These are phyloP conservation scores for Lactarius vividus DNA, from an alignment of 768 basidiomycete genomes.

Conservation along the genomic window DNA sequence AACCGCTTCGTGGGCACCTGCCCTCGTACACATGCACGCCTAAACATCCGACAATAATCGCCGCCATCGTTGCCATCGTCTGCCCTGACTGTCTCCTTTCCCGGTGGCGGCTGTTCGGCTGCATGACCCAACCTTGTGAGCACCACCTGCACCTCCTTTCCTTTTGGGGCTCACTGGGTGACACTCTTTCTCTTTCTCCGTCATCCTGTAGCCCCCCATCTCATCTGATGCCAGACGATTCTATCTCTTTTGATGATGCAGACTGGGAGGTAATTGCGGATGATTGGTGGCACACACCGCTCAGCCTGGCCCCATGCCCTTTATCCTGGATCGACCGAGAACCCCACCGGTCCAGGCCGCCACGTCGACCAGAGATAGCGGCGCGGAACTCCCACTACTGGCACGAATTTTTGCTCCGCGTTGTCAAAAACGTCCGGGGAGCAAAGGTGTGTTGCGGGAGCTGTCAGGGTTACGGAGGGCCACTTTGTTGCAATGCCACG, in stretches of 20 bases:
- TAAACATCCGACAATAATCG: constrained; percentile 9
- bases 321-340: constrained; percentile 22
- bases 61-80: constrained; percentile 12
- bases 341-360: constrained; percentile 4
- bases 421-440: constrained; percentile 4
- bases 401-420: constrained; percentile 19
- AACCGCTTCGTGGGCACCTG: constrained; percentile 5
- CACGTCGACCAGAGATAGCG: constrained; percentile 11
- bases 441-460: constrained; percentile 17
- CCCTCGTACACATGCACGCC: constrained; percentile 18
- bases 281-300: constrained; percentile 28
- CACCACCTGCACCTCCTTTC: constrained; percentile 23
- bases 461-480: constrained; percentile 17
- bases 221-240: constrained; percentile 25
- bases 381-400: constrained; percentile 17
- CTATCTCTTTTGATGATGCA: constrained; percentile 21
- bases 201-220: constrained; percentile 14
- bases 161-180: constrained; percentile 23
- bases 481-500: constrained; percentile 10
- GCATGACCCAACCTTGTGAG: constrained; percentile 26
- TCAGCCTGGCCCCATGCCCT: constrained; percentile 16
- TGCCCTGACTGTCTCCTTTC: constrained; percentile 18
- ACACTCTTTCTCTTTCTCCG: constrained; percentile 25
- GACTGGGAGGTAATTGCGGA: constrained; percentile 27
- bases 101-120: constrained; percentile 25